Base-by-base conservation (phyloP, 2,329 filamentous ascomycete genomes). In the Aspergillus ibericus region DNA sequence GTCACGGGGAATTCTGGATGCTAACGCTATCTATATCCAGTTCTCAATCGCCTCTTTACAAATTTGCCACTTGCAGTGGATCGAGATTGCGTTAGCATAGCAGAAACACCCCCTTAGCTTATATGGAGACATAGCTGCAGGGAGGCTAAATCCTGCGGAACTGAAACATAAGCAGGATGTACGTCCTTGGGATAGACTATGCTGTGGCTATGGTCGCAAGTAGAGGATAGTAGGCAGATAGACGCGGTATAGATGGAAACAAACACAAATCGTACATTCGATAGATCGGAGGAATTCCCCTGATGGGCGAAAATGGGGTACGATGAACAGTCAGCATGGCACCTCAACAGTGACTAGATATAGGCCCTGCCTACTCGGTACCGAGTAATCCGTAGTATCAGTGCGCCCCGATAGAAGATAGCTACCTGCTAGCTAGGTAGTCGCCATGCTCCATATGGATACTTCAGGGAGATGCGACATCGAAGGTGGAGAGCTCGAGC, bases 31-130 rank as follows among this genome's bases (percentile, higher is more conserved):
- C n/a, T 48, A n/a, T 25, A 16, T 25, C 18, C 27, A 20, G 18
- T 18, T 42, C 20, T 22, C n/a, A 32, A 48, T 32, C 8, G 44
- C 25, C 44, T 29, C n/a, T 16, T 10, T 32, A 16, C 20, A 25
- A 35, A 48, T 38, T 55, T 46, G 53, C 44, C 40, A 55, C 53
- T 34, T 27, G 20, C 27, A n/a, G 51, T 53, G 51, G 51, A 53
- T 44, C 51, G 13, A 29, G 44, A 16, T 29, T 29, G 44, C 22
- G 25, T 48, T 48, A 29, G 44, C 25, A 48, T 32, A 48, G 44
- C 27, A 48, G 9, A 48, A 48, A 27, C 36, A 40, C 36, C 36
- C 29, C 29, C 29, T 38, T 40, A 40, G 36, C 20, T n/a, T 22
- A 10, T 27, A 29, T 29, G 25, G 44, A 10, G 22, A 9, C 51